A percentile compares a stretch with the other conserved stretches of the same genome.
Conservation (phyloP, 352 stramenopile species). For the Hyphochytrium catenoides region DNA sequence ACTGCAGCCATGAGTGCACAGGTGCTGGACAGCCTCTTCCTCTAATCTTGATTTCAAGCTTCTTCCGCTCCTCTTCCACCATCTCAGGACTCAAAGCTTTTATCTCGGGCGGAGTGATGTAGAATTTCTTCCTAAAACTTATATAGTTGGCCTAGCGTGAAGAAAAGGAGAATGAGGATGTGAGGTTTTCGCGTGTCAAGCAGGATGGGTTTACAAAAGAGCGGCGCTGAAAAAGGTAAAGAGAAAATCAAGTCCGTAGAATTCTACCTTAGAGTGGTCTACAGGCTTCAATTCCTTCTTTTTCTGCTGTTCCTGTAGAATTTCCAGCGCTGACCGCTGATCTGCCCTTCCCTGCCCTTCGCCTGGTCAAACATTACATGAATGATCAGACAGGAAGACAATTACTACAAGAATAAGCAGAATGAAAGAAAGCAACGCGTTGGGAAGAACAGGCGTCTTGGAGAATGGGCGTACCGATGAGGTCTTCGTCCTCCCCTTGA, state of each 20-base stretch:
- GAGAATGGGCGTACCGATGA: constrained; percentile 16
- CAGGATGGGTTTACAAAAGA: too few relatives aligned
- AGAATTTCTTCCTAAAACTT: constrained; percentile 95
- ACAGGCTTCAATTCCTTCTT: constrained; percentile 85
- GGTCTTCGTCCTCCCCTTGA: constrained; percentile 54
- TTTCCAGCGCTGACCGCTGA: constrained; percentile 56
- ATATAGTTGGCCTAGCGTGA: constrained; percentile 97
- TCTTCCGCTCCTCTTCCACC: constrained; percentile 35
- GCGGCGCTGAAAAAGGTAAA: too few relatives aligned
- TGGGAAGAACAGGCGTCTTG: constrained; percentile 8
- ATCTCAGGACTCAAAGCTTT: constrained; percentile 63
- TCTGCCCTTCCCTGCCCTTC: constrained; percentile 46
- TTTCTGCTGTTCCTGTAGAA: constrained; percentile 66
- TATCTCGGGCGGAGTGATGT: constrained; percentile 83
- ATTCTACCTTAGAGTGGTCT: constrained; percentile 68
- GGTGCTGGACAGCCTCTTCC: constrained; percentile 85
- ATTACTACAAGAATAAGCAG: constrained; percentile 1
- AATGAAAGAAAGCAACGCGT: constrained; percentile 5
- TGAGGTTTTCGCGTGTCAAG: too few relatives aligned
- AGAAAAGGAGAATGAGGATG: too few relatives aligned
- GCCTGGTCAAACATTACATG: constrained; percentile 8
- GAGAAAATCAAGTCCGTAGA: too few relatives aligned
- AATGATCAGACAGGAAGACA: constrained; percentile 3
- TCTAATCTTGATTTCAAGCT: constrained; percentile 88
- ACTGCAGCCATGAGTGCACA: constrained; percentile 88